Evolutionary conservation across 148 eudicot genomes (phyloP), one percentile per base, ranked within the genome.

Genomic region (Mesembryanthemum crystallinum): DNA sequence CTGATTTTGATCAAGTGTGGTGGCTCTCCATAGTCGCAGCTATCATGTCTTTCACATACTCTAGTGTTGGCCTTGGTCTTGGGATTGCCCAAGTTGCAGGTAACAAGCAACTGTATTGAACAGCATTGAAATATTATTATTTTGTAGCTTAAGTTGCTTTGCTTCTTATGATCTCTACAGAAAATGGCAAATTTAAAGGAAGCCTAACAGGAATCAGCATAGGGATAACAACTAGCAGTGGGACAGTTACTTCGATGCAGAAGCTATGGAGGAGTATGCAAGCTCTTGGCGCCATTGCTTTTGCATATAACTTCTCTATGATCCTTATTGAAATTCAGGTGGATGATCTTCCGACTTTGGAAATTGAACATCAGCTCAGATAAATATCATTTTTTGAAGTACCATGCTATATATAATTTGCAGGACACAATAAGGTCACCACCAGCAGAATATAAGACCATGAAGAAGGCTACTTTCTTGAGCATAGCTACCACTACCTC

Each of bases 1-100:
- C 89, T 5, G 88, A 90, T 71, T 88, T 90, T 23, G 87, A 87
- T 86, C 91, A 88, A 79, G 85, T 90, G 6, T 84, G 82, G 82
- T 81, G 84, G 84, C 79, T 84, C 52, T 81, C 86, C n/a, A 67
- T 78, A 23, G 74, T 84, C 18, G 82, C 86, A 1, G 86, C 86
- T 2, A 51, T 81, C 30, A 83, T 83, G 86, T 83, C 86, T 12
- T 83, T 83, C 64, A 80, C 81, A 13, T 83, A 80, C 63, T 80
- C 86, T 13, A 18, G 71, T 3, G 71, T 84, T 61, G 86, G 84
- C 4, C 82, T 81, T 23, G 77, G 79, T 43, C 84, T 84, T 24
- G 84, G 79, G 33, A 80, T 84, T 20, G 75, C 72, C 39, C 72
- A 84, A 80, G 86, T 84, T 60, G 82, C 70, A 69, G 83, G 86